Evolutionary conservation across 176 grass and related monocot genomes (phyloP).

Genomic region (Aegilops sharonensis): DNA sequence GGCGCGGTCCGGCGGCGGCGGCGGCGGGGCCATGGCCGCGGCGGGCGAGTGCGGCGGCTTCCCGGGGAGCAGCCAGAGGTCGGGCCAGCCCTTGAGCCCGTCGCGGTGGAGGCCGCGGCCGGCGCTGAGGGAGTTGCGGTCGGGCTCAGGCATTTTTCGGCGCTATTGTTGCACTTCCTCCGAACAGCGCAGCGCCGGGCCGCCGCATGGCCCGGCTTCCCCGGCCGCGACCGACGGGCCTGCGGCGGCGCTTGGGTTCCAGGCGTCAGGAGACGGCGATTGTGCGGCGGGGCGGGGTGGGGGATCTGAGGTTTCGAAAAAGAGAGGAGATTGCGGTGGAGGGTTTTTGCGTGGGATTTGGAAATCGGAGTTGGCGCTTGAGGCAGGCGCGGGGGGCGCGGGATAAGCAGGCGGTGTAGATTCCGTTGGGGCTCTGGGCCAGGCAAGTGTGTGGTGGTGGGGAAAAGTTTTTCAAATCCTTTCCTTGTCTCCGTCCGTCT

Average conservation of each 20-base stretch:
- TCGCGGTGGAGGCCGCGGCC: background rate
- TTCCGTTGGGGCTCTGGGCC: background rate
- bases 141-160: constrained; percentile 44
- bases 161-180: background rate
- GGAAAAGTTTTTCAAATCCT: constrained; percentile 35
- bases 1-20: background rate
- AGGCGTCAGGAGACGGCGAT: background rate
- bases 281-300: background rate
- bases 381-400: background rate
- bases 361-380: constrained; percentile 4
- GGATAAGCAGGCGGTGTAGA: background rate
- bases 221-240: background rate
- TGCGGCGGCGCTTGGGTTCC: background rate
- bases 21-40: constrained; percentile 9
- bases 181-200: background rate
- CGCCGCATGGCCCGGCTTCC: background rate
- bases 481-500: constrained; percentile 12
- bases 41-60: constrained; percentile 35
- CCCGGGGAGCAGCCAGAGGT: constrained; percentile 29
- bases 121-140: constrained; percentile 19
- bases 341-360: constrained; percentile 23
- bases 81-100: constrained; percentile 41
- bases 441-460: constrained; percentile 15
- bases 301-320: constrained; percentile 35
- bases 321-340: background rate